These are phyloP conservation scores for Cladosporium sp. DNA, from an alignment of 2,329 filamentous ascomycete species.

Conservation along the genomic window DNA sequence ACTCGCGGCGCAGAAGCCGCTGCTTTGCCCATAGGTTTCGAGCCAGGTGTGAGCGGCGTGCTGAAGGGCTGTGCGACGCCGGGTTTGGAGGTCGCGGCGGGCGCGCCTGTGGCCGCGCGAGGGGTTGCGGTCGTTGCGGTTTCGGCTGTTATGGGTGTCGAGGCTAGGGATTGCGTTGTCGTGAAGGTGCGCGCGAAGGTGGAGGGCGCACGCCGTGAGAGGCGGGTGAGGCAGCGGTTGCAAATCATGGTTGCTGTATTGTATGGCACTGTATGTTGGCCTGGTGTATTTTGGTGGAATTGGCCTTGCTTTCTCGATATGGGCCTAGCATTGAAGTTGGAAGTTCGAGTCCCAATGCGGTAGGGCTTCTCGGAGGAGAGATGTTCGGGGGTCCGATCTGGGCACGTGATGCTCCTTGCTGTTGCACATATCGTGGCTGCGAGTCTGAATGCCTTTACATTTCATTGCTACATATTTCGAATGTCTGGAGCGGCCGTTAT, in stretches of 20 bases:
- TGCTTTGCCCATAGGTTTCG: conserved; percentile 20
- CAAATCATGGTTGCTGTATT: conserved; percentile 25
- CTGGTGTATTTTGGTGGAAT: background rate
- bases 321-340: background rate
- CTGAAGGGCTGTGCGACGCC: conserved; percentile 43
- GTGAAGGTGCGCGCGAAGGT: conserved; percentile 1
- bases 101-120: conserved; percentile 29
- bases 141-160: conserved; percentile 26
- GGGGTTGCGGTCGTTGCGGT: conserved; percentile 26
- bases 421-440: too few relatives aligned
- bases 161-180: conserved; percentile 8
- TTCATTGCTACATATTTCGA: background rate
- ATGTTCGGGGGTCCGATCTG: background rate
- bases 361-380: conserved; percentile 5
- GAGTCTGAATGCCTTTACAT: background rate
- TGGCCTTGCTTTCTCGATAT: background rate
- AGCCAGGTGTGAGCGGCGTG: conserved; percentile 23
- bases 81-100: conserved; percentile 42
- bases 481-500: background rate
- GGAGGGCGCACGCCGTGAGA: conserved; percentile 17
- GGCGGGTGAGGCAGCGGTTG: conserved; percentile 25
- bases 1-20: conserved; percentile 25
- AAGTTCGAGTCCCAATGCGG: conserved; percentile 10
- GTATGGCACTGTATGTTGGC: background rate
- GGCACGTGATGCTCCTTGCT: background rate